phyloP scores from a whole-genome alignment of 345 rosid genomes.

The Eucalyptus curtisii region DNA sequence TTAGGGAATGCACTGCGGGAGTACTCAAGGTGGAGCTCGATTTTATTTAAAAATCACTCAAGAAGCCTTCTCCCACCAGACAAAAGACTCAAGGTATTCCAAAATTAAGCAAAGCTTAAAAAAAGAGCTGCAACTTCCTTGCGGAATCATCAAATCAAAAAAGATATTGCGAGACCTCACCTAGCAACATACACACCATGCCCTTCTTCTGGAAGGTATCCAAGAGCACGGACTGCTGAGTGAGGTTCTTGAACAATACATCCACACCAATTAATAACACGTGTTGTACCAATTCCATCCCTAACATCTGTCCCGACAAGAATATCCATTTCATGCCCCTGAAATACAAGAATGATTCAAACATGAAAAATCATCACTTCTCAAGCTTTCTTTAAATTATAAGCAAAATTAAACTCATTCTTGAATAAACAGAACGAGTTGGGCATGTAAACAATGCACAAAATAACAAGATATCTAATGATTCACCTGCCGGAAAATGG shows the following conservation, averaged over 20 bases:
- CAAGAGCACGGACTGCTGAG: slow-evolving; percentile 94
- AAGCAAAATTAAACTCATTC: neutral
- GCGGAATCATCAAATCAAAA: neutral
- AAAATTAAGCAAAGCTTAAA: neutral
- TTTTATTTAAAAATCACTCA: neutral
- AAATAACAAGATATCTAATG: neutral
- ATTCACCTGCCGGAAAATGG: slow-evolving; percentile 76
- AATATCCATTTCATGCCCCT: slow-evolving; percentile 76
- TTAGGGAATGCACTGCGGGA: neutral
- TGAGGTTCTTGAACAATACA: slow-evolving; percentile 89
- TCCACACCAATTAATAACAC: slow-evolving; percentile 88
- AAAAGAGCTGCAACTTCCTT: neutral
- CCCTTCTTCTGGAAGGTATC: slow-evolving; percentile 98
- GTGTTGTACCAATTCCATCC: slow-evolving; percentile 84
- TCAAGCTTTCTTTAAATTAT: neutral
- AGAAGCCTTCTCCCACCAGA: neutral
- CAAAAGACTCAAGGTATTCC: neutral
- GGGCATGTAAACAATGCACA: neutral
- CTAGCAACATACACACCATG: slow-evolving; percentile 90
- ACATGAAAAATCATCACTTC: neutral
- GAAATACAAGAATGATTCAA: slow-evolving; percentile 8
- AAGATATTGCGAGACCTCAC: slow-evolving; percentile 9
- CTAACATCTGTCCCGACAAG: slow-evolving; percentile 78
- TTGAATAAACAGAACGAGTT: neutral
- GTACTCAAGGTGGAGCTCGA: neutral